Evolutionary conservation across 2,329 filamentous ascomycete species (phyloP), one percentile per base, ranked within the genome.

Genomic region (Cordyceps tenuipes): DNA sequence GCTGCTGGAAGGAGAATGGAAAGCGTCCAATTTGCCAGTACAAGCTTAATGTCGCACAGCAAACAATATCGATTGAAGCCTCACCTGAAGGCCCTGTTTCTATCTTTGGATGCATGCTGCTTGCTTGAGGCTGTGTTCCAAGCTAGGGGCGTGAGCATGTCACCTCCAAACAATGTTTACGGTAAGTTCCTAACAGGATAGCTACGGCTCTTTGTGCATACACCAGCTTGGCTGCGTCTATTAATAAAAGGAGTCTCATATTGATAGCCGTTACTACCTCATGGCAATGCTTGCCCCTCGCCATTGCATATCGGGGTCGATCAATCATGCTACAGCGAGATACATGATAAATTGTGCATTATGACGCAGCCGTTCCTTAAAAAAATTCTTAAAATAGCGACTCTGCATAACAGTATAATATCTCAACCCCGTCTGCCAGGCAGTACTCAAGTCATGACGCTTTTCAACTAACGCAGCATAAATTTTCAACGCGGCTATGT

Each of bases 401-500:
- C 8, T 21, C 21, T 19, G 2, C 13, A 29, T 57, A 57, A 41
- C 34, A 6, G 15, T 23, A 34, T 55, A 5, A 36, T n/a, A 36
- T 57, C 9, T 10, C 8, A 39, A 29, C 5, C 23, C 29, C 43
- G 39, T 47, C 29, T 17, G 9, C 36, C 6, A n/a, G 23, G 29
- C 3, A 34, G 53, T 19, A n/a, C n/a, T 23, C 15, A 13, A 34
- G 43, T n/a, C 48, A 52, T 21, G 39, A 15, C 41, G n/a, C 29
- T 10, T 19, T 29, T 36, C 13, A 59, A 5, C 1, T 29, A 59
- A 13, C 4, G 8, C 41, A 31, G n/a, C 49, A n/a, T 47, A 52
- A 31, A 59, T 15, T 5, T 17, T 47, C 29, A 59, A 29, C 15
- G 29, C 48, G 47, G 56, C 41, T 12, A 90, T 75, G 61, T 90